These are phyloP conservation scores for Leccinum barrowsii DNA, from an alignment of 768 basidiomycete genomes.

Conservation along the genomic window DNA sequence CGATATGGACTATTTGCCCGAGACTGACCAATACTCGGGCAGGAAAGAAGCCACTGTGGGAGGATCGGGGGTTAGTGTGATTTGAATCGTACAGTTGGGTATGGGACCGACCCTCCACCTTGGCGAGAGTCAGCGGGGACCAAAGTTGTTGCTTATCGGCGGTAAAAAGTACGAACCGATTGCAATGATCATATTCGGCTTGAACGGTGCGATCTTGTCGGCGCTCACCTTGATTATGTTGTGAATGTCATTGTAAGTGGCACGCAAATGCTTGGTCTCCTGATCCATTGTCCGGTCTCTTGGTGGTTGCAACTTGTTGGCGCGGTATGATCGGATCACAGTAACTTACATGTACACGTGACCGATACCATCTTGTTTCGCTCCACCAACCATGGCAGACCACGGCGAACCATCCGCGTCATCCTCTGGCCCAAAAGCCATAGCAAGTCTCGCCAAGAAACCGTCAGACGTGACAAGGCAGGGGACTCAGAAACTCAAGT, in stretches of 20 bases:
- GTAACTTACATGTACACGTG: slow-evolving; percentile 13
- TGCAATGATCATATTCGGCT: slow-evolving; percentile 82
- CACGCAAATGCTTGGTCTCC: slow-evolving; percentile 56
- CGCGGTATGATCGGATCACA: neutral
- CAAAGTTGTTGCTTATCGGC: neutral
- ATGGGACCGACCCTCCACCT: slow-evolving; percentile 76
- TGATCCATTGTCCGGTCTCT: slow-evolving; percentile 20
- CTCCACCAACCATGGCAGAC: slow-evolving; percentile 15
- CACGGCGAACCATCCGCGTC: slow-evolving; percentile 13
- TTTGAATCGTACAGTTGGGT: slow-evolving; percentile 10
- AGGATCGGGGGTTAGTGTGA: slow-evolving; percentile 10
- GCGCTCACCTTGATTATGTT: slow-evolving; percentile 73
- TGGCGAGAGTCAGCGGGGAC: slow-evolving; percentile 5
- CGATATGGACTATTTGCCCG: neutral
- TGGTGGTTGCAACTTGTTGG: neutral
- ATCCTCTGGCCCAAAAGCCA: slow-evolving; percentile 51
- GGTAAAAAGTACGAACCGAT: slow-evolving; percentile 52
- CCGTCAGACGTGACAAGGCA: slow-evolving; percentile 67
- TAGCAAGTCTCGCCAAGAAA: slow-evolving; percentile 72
- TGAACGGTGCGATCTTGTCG: slow-evolving; percentile 73
- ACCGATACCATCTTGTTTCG: neutral
- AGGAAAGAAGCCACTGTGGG: slow-evolving; percentile 85
- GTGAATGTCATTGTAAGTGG: slow-evolving; percentile 93
- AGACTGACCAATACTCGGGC: slow-evolving; percentile 76
- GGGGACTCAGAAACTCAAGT: slow-evolving; percentile 75